Evolutionary conservation across 2,329 filamentous ascomycete genomes (phyloP).

Genomic region (Cyanodermella asteris): DNA sequence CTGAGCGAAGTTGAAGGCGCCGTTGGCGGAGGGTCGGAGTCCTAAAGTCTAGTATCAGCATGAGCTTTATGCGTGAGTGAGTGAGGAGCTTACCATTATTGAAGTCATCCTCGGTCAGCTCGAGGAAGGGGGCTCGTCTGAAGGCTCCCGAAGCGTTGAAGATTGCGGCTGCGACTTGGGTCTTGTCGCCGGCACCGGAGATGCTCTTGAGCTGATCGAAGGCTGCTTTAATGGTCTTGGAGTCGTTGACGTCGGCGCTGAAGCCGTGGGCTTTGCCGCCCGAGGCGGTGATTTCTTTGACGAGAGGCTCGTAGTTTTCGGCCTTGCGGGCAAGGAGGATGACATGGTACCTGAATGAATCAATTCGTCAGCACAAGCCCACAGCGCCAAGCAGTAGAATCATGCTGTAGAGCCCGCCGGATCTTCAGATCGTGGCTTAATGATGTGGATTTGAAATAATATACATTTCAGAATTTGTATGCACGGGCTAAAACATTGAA

Average conservation of each 20-base stretch:
- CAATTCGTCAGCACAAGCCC: too few species aligned
- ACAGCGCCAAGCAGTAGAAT: too few species aligned
- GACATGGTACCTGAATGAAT: conserved; percentile 39
- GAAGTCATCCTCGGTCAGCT: conserved; percentile 37
- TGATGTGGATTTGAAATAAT: too few species aligned
- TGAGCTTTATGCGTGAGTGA: background rate
- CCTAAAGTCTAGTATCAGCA: background rate
- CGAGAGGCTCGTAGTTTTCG: conserved; percentile 31
- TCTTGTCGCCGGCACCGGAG: conserved; percentile 20
- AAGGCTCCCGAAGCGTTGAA: conserved; percentile 39
- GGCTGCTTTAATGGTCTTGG: conserved; percentile 28
- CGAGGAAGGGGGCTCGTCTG: conserved; percentile 37
- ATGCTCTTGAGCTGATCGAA: conserved; percentile 32
- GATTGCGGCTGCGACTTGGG: conserved; percentile 26
- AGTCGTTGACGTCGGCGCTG: conserved; percentile 34
- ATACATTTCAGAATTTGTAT: too few species aligned
- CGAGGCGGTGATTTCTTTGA: conserved; percentile 34
- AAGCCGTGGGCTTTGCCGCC: conserved; percentile 40
- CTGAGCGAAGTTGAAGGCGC: conserved; percentile 59
- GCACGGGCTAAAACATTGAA: too few species aligned
- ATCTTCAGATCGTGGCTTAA: too few species aligned
- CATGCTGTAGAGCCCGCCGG: too few species aligned
- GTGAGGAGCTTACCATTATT: conserved; percentile 17
- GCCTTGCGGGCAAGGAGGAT: conserved; percentile 37
- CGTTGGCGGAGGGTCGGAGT: conserved; percentile 13